A percentile compares a stretch with the other conserved stretches of the same genome.
Conservation (phyloP, 176 grass and related monocot species). For the Aegilops bicornis region DNA sequence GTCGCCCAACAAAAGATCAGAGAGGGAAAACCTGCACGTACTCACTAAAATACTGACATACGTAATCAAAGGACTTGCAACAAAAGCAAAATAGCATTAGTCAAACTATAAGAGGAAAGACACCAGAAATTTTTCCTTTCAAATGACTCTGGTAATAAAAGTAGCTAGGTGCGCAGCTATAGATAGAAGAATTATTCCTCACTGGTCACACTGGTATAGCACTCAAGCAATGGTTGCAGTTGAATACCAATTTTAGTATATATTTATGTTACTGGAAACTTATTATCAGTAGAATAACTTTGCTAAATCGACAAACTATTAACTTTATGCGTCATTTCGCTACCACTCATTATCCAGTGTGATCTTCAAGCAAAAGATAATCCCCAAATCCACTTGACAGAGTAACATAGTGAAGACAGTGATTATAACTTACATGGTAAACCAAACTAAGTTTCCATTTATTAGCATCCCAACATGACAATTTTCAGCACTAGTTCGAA, state of each 20-base stretch:
- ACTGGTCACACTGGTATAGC: not conserved
- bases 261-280: conserved; percentile 1
- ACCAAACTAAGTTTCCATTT: conserved; percentile 9
- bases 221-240: not conserved
- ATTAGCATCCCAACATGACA: not conserved
- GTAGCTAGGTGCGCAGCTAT: not conserved
- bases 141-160: conserved; percentile 1
- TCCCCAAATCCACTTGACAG: conserved; percentile 6
- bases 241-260: not conserved
- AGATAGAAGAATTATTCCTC: not conserved
- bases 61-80: conserved; percentile 1
- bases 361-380: conserved; percentile 15
- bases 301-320: not conserved
- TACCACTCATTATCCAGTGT: not conserved
- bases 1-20: conserved; percentile 39
- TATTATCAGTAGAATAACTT: not conserved
- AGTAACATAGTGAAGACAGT: not conserved
- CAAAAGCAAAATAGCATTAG: conserved; percentile 13
- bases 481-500: conserved; percentile 4
- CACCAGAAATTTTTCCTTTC: not conserved
- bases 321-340: conserved; percentile 11
- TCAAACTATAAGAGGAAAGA: conserved; percentile 12
- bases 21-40: conserved; percentile 15
- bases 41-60: conserved; percentile 15
- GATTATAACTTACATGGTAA: conserved; percentile 4